Base-by-base conservation (phyloP, 2,329 filamentous ascomycete genomes). In the Trichoderma semiorbis region DNA sequence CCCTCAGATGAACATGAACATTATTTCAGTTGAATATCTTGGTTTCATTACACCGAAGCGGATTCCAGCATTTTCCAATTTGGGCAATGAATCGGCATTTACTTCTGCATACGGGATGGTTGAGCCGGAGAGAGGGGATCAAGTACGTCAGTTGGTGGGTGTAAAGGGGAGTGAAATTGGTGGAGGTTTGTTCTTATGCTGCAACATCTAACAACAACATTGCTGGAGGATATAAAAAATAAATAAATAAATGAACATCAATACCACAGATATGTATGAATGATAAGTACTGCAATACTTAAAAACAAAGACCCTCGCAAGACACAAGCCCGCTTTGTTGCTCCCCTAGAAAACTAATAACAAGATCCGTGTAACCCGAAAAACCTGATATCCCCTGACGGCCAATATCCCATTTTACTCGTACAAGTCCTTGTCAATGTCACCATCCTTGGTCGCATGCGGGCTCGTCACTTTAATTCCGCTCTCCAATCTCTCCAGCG, bases 401-500 rank as follows among this genome's bases (percentile, higher is more conserved):
- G 7, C 57, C n/a, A 47, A 53, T 53, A 24, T 24, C 24, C 7
- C 18, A 30, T 53, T 58, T 58, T 61, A 76, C 7, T 79, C 75
- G 39, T 81, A 81, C 30, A 81, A 65, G 6, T 74, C 74, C 28
- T 74, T 70, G 24, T 80, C 76, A 0, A 78, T 73, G 53, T 76
- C 75, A 1, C 73, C 75, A 6, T 77, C 75, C 78, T 84, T 85
- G 39, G 72, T 79, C 1, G 81, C 79, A 72, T 84, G 80, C 6
- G 84, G 83, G 32, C 80, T 84, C 43, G 83, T 85, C 58, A 84
- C 82, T 75, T 78, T 79, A 73, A 87, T 86, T 14, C 81, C 83
- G 72, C 79, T 83, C 76, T 86, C 84, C 69, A 85, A 63, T 47
- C 81, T 79, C 18, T 78, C 74, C 70, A 85, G 76, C 58, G 81